phyloP scores from a whole-genome alignment of 805 yeast genomes.

The Candida endomychidarum region DNA sequence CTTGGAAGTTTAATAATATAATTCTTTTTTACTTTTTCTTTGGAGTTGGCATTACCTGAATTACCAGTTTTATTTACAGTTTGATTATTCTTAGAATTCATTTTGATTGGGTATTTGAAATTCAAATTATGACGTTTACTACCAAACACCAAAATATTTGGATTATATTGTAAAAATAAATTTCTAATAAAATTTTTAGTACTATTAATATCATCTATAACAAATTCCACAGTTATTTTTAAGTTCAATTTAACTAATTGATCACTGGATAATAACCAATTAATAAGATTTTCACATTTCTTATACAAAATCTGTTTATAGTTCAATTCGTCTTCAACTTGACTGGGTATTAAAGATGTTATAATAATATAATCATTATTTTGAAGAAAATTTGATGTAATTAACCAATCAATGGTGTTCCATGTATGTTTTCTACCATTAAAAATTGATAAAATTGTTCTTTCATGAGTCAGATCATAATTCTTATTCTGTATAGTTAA shows the following conservation, averaged over 20 bases:
- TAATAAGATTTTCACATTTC: slow-evolving; percentile 27
- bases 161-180: slow-evolving; percentile 41
- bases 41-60: slow-evolving; percentile 1
- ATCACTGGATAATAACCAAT: slow-evolving; percentile 21
- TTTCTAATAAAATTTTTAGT: slow-evolving; percentile 35
- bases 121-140: slow-evolving; percentile 41
- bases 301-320: slow-evolving; percentile 15
- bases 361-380: slow-evolving; percentile 42
- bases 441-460: slow-evolving; percentile 38
- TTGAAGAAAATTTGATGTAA: slow-evolving; percentile 24
- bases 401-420: slow-evolving; percentile 42
- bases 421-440: slow-evolving; percentile 46
- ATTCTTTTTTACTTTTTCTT: slow-evolving; percentile 17
- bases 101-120: slow-evolving; percentile 40
- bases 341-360: slow-evolving; percentile 22
- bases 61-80: background rate
- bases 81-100: slow-evolving; percentile 15
- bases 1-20: slow-evolving; percentile 36
- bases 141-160: slow-evolving; percentile 37
- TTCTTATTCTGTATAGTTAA: slow-evolving; percentile 46
- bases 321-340: background rate
- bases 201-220: slow-evolving; percentile 27
- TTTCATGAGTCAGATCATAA: slow-evolving; percentile 11
- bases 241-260: slow-evolving; percentile 22
- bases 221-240: slow-evolving; percentile 42